These are phyloP conservation scores for Erodium chrysanthum DNA, from an alignment of 441 rosid genomes.

Conservation along the genomic window DNA sequence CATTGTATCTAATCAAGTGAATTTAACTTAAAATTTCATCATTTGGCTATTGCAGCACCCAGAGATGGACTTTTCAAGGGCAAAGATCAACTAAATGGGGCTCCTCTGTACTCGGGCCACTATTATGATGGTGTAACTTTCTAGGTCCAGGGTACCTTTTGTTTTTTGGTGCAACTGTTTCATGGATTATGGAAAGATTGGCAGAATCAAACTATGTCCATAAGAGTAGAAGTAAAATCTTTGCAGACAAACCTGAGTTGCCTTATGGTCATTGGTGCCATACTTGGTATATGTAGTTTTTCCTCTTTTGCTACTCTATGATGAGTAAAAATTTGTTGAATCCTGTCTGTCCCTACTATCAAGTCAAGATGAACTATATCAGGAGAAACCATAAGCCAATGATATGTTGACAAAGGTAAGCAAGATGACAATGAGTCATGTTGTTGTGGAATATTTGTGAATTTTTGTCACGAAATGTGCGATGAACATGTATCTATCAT, in stretches of 20 bases:
- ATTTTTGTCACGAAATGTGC: too few species aligned
- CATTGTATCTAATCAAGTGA: background rate
- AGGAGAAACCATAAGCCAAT: too few species aligned
- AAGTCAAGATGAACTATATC: too few species aligned
- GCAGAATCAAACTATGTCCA: background rate
- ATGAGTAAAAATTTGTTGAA: background rate
- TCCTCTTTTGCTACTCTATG: background rate
- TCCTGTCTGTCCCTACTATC: too few species aligned
- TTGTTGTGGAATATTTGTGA: too few species aligned
- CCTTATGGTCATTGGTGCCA: background rate
- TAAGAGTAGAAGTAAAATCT: background rate
- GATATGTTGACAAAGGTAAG: too few species aligned
- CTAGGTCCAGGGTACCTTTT: too few species aligned
- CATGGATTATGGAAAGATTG: background rate
- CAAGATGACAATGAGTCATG: too few species aligned
- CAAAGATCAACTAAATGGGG: conserved; percentile 37
- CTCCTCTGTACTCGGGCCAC: background rate
- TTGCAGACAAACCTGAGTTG: background rate
- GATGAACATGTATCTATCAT: too few species aligned
- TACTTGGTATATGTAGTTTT: background rate
- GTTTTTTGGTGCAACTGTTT: background rate
- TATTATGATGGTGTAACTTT: too few species aligned
- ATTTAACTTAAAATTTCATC: conserved; percentile 2
- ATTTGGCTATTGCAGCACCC: conserved; percentile 55
- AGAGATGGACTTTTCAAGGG: conserved; percentile 78